Conservation (phyloP, 352 stramenopile species). For the Phytophthora uliginosa region DNA sequence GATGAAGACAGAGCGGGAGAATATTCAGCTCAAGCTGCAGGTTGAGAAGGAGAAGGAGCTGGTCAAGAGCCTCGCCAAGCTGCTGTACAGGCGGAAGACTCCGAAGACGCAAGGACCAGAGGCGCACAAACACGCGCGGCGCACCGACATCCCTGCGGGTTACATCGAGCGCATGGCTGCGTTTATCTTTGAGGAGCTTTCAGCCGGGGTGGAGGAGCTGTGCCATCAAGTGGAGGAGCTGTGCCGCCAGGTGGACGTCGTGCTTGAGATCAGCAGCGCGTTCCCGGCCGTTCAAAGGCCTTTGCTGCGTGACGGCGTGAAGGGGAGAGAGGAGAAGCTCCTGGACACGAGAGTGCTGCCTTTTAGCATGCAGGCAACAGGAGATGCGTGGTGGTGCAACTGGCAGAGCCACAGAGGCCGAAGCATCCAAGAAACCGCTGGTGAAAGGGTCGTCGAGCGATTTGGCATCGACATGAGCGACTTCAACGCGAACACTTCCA, state of each 20-base stretch:
- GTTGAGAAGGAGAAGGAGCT: constrained; percentile 33
- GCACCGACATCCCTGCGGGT: constrained; percentile 10
- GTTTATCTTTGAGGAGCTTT: constrained; percentile 43
- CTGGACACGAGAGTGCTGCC: constrained; percentile 37
- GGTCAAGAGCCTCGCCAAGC: constrained; percentile 37
- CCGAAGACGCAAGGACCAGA: constrained; percentile 5
- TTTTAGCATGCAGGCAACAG: constrained; percentile 34
- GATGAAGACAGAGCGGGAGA: constrained; percentile 31
- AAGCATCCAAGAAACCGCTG: constrained; percentile 17
- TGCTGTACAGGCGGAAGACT: constrained; percentile 24
- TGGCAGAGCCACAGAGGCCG: constrained; percentile 27
- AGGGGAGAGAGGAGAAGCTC: constrained; percentile 40
- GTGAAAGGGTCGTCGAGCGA: constrained; percentile 59
- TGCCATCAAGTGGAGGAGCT: constrained; percentile 29
- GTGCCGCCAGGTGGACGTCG: constrained; percentile 30
- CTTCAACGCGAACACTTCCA: constrained; percentile 49
- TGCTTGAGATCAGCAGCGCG: constrained; percentile 26
- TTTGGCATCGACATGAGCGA: constrained; percentile 58
- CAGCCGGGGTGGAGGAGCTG: constrained; percentile 7
- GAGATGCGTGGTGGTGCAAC: constrained; percentile 43
- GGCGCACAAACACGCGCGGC: constrained; percentile 12
- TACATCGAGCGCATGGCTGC: constrained; percentile 24
- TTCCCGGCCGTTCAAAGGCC: constrained; percentile 11
- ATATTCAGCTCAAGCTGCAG: constrained; percentile 33
- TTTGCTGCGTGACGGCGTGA: constrained; percentile 34